Evolutionary conservation across 1,284 basidiomycete species (phyloP), one percentile per base, ranked within the genome.

Genomic region (Malassezia restricta): DNA sequence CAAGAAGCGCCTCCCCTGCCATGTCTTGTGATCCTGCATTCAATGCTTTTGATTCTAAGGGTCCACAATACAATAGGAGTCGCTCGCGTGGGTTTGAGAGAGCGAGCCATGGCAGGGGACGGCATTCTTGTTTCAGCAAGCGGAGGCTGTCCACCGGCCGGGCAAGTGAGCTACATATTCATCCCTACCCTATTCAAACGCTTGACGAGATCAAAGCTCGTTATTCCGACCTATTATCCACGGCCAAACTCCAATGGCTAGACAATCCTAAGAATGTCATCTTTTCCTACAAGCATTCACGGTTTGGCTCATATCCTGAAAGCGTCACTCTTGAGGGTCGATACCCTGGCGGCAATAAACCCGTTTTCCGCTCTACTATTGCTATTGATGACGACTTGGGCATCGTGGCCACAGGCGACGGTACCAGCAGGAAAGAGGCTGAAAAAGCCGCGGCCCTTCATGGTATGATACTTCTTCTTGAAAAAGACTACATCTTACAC

Each of bases 351-450:
- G 37, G 59, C 8, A 54, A 58, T 15, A 61, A 67, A 38, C 58
- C 40, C 39, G 56, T 63, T 32, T 52, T 65, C 15, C 59, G 64
- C 15, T 54, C 49, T 29, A 53, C 47, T 5, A 28, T 35, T 7
- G n/a, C 32, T 9, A 43, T 50, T 8, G 47, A 49, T 40, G 37
- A 30, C 5, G 48, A 50, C 8, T 28, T 41, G 15, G 47, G 57
- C 35, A 38, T 56, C 30, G 60, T 62, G n/a, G 62, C 63, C 32
- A 54, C 50, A 5, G 63, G 89, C 77, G 90, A 95, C 70, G 77
- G 78, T 47, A n/a, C 75, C 1, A 76, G 74, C 8, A 81, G 78
- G 66, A 85, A 83, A 62, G 80, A 83, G 30, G 84, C 89, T 1
- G 82, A 86, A 65, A 80, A 80, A 66, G 75, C 88, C 4, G 86